Evolutionary conservation across 1,139 yeast genomes (phyloP).

Genomic region (Meyerozyma smithsonii): DNA sequence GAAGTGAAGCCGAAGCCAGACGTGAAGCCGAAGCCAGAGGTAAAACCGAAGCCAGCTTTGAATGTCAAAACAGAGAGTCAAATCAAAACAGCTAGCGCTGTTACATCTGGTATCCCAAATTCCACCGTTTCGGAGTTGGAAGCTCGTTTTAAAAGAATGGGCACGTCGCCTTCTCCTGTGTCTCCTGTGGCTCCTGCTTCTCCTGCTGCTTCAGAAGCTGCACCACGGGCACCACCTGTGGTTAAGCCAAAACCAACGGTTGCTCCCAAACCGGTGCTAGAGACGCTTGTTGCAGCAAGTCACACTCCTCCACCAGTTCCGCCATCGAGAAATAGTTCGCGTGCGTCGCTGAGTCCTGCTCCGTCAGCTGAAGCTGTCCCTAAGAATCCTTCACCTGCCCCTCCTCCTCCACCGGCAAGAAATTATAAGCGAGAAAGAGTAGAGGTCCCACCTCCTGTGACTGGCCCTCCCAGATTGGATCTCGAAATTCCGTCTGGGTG

Average conservation of each 20-base stretch:
- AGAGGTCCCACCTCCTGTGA: conserved; percentile 10
- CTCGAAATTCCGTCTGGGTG: conserved; percentile 42
- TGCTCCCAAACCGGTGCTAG: conserved; percentile 5
- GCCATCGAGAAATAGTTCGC: conserved; percentile 8
- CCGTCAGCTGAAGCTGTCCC: not conserved
- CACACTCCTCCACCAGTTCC: conserved; percentile 12
- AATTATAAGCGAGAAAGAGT: conserved; percentile 23
- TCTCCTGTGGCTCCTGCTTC: no score
- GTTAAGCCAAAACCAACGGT: conserved; percentile 8
- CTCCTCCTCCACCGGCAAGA: conserved; percentile 37
- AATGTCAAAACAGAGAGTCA: no score
- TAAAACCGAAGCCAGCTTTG: conserved; percentile 6
- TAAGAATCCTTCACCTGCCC: conserved; percentile 23
- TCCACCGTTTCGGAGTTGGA: not conserved
- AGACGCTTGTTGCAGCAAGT: conserved; percentile 4
- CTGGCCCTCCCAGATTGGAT: conserved; percentile 33
- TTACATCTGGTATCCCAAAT: no score
- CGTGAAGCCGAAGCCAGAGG: conserved; percentile 6
- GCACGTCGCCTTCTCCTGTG: no score
- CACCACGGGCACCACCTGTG: conserved; percentile 4
- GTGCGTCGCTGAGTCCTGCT: not conserved
- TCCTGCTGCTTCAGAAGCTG: not conserved
- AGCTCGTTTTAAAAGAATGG: not conserved
- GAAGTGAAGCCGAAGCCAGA: conserved; percentile 11
- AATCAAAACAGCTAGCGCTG: no score